Evolutionary conservation across 495 filamentous ascomycete species (phyloP), one percentile per base, ranked within the genome.

Genomic region (Podospora bellae-mahoneyi): DNA sequence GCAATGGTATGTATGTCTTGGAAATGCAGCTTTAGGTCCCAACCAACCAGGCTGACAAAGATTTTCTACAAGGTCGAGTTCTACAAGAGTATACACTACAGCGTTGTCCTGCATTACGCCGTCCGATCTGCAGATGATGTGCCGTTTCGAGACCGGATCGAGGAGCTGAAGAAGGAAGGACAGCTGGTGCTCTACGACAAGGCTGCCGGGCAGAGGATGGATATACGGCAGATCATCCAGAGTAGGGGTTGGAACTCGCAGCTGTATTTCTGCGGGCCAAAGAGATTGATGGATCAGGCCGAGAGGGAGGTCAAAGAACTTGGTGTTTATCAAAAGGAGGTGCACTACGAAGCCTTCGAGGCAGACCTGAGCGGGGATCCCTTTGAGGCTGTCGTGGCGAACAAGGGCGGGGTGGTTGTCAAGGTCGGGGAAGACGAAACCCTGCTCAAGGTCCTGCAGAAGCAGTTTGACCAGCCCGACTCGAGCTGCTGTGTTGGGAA

Each of bases 401-500:
- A 82, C 16, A 64, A 60, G 54, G 71, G 65, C 1, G 64, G 68
- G 28, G 71, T 66, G 64, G 63, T 72, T 4, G 39, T 84, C 58
- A 68, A 74, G 30, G 79, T 84, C 0, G 76, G 73, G 28, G 75
- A 70, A 44, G 81, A 83, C 30, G 80, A 84, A 70, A 82, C 77
- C 15, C 66, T 84, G 7, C 72, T 84, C 4, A 79, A 84, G 69
- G 76, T 78, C 15, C 66, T 84, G 34, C 73, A 77, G 65, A 69
- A 62, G 30, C 64, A 76, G 16, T 82, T 83, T 65, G 81, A 71
- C 2, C 77, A 78, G 20, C 78, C 86, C 0, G 80, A 80, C 28
- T 82, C 76, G 39, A 84, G 82, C 61, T 88, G 85, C 74, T 82
- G 84, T 74, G 82, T 83, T 5, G 86, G 85, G 0, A 88, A 87